Base-by-base conservation (phyloP, 2,329 filamentous ascomycete genomes). In the Sarocladiaceae sp. region DNA sequence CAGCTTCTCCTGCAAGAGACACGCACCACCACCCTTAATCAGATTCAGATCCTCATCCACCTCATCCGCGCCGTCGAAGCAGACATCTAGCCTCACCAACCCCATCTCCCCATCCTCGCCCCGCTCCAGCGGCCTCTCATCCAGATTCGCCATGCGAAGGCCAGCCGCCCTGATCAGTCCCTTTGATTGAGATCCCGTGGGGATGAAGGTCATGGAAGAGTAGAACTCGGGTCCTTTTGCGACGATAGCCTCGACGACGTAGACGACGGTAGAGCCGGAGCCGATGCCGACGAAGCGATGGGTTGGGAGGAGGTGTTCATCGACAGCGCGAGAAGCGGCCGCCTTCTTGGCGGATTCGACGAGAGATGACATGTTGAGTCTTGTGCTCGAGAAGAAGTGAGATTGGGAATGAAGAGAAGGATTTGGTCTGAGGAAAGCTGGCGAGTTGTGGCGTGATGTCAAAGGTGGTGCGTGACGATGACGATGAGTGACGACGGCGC, bases 1-100 rank as follows among this genome's bases (percentile, higher is more conserved):
- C 27, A 98, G 74, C 72, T 98, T 98, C 69, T 98, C 93, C 65
- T 97, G 93, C 70, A 95, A 95, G 46, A 97, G 69, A 66, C 93
- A 98, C n/a, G 89, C 93, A 47, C 93, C 93, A 41, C 93, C 93
- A 45, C 93, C 93, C 71, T 97, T 97, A 70, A 98, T 97, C 60
- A 91, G 88, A 66, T 97, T 98, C 48, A 98, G 69, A 43, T 94
- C 86, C 37, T 88, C 82, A 61, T 98, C 93, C 24, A 98, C 89
- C 70, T 98, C 93, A 62, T 98, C 93, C 3, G 93, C 93, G 15
- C 93, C 93, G 59, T 98, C 93, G 61, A 98, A 98, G 41, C 86
- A 87, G 15, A 97, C 85, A 57, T 97, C 91, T 21, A 98, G 75
- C 35, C 67, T 63, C n/a, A 70, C 63, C 26, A 68, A 66, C 47